Base-by-base conservation (phyloP, 2,329 filamentous ascomycete genomes). In the Chrysoporthe puriensis region DNA sequence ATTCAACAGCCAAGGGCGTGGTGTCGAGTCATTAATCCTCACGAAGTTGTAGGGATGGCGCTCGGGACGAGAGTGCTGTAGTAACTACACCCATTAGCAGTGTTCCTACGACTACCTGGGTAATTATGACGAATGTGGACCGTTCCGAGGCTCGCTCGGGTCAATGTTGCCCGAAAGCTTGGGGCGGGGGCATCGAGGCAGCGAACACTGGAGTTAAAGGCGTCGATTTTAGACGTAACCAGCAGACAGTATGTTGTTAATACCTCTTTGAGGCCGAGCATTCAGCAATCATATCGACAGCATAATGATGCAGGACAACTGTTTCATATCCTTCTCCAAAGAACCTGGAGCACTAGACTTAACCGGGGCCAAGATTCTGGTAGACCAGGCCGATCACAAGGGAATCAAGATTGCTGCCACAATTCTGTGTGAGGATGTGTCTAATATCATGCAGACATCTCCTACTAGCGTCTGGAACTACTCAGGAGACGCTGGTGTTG, bases 341-440 rank as follows among this genome's bases (percentile, higher is more conserved):
- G 36, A 36, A 13, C 34, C 56, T 11, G 62, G 62, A 42, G 52
- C 42, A 2, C 54, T 64, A 13, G 43, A 58, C 26, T 14, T 64
- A 8, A 2, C 52, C 2, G n/a, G 9, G 5, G 74, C 77, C 4
- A 70, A 74, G 1, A 75, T 79, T 43, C 61, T 78, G 40, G 70
- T 76, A 48, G 73, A 77, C 21, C 66, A 73, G 8, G 73, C 73
- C 62, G 77, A 79, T 52, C 73, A 72, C 18, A 60, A 73, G 4
- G 78, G 78, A 11, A 70, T 79, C 18, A 73, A 74, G 36, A 78
- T 79, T 42, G 77, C 78, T 5, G 76, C 73, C 13, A 69, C 72
- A 43, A 78, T 76, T 26, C 67, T 79, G 8, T 72, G 73, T 43
- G 69, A 71, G 1, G 76, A 78, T 52, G 69, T 77, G 13, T 71